Conservation (phyloP, 805 yeast genomes). For the Yamadazyma endophytica region DNA sequence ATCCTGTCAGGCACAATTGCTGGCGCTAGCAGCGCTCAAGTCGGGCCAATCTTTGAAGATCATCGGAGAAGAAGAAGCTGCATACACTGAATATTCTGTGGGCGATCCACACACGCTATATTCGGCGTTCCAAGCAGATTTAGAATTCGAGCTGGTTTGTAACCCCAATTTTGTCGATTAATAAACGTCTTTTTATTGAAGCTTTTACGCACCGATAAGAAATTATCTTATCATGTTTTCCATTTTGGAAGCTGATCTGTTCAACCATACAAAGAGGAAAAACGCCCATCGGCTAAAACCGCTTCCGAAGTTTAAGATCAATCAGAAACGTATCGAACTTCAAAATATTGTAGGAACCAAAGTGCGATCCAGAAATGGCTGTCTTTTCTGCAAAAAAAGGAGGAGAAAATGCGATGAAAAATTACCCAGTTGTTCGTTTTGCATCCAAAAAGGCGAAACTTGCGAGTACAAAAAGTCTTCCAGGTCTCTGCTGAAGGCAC, state of each 20-base stretch:
- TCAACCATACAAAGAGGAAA: background rate
- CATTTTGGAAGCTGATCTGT: constrained; percentile 1
- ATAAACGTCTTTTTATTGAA: background rate
- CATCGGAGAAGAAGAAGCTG: constrained; percentile 61
- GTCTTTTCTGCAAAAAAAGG: constrained; percentile 11
- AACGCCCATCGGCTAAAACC: no score
- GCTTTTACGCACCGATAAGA: background rate
- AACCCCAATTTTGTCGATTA: constrained; percentile 5
- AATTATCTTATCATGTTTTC: constrained; percentile 3
- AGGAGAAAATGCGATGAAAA: constrained; percentile 18
- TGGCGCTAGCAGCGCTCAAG: constrained; percentile 9
- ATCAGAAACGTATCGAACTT: no score
- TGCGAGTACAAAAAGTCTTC: constrained; percentile 8
- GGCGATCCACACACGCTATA: constrained; percentile 63
- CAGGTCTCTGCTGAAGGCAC: background rate
- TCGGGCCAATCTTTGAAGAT: constrained; percentile 31
- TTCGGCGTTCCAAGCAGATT: constrained; percentile 71
- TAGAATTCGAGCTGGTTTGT: constrained; percentile 34
- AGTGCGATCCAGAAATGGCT: constrained; percentile 11
- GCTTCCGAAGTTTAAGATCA: no score
- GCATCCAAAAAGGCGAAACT: constrained; percentile 9
- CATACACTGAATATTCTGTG: constrained; percentile 57
- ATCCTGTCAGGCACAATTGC: constrained; percentile 30
- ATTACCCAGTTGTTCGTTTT: constrained; percentile 15
- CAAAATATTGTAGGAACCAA: no score